Conservation (phyloP, 805 yeast species). For the Nakazawaea ambrosiae region DNA sequence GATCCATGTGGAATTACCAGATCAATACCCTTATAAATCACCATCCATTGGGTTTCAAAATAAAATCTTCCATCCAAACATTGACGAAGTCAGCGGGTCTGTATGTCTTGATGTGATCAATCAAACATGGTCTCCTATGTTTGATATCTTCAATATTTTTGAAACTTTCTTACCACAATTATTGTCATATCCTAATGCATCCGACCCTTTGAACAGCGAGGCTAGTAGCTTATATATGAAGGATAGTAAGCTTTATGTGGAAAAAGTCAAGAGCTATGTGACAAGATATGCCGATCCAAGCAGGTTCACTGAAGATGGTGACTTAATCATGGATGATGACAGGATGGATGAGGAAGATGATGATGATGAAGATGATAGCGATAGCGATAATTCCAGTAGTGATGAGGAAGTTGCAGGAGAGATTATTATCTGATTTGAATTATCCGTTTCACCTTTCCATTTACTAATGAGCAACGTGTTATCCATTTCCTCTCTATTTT, state of each 20-base stretch:
- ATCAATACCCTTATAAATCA: conserved; percentile 90
- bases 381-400: conserved; percentile 21
- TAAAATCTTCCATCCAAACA: conserved; percentile 91
- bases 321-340: conserved; percentile 17
- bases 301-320: conserved; percentile 21
- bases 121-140: conserved; percentile 98
- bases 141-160: conserved; percentile 83
- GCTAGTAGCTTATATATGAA: conserved; percentile 76
- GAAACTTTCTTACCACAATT: conserved; percentile 92
- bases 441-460: not conserved
- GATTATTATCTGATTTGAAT: conserved; percentile 13
- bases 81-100: conserved; percentile 84
- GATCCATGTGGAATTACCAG: conserved; percentile 88
- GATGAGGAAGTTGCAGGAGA: conserved; percentile 27
- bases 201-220: conserved; percentile 88
- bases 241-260: conserved; percentile 59
- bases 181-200: conserved; percentile 84
- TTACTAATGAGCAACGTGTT: too few species aligned
- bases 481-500: not conserved
- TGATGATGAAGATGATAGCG: conserved; percentile 19
- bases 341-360: conserved; percentile 19
- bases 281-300: conserved; percentile 52
- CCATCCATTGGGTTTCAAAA: conserved; percentile 94
- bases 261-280: conserved; percentile 68
- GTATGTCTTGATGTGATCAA: conserved; percentile 95